Percentiles rank a stretch among this genome's conserved stretches.
Evolutionary conservation across 2,329 filamentous ascomycete species (phyloP).

Genomic region (Cryphonectria japonica): DNA sequence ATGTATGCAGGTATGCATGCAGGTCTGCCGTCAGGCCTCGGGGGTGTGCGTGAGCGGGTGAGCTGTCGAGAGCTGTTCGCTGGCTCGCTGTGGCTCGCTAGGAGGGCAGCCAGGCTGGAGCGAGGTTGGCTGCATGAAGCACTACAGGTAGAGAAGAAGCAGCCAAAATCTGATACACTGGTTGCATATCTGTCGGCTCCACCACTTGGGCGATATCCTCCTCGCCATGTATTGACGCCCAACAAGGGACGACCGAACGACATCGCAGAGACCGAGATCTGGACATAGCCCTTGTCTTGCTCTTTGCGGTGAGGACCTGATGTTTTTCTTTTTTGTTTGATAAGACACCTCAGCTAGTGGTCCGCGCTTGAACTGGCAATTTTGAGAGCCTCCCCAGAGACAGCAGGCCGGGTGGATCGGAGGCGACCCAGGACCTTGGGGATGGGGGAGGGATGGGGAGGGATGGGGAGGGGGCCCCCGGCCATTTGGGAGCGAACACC

Average conservation of each 20-base stretch:
- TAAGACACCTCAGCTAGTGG: not conserved
- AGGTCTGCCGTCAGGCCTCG: constrained; percentile 5
- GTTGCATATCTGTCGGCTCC: constrained; percentile 17
- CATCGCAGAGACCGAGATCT: not conserved
- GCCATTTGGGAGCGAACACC: not conserved
- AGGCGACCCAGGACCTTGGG: not conserved
- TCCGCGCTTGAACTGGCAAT: constrained; percentile 5
- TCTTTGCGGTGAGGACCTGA: not conserved
- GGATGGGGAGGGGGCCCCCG: no score
- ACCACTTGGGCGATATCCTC: constrained; percentile 5
- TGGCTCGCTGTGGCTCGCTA: not conserved
- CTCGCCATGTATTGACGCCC: not conserved
- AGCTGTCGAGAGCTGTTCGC: not conserved
- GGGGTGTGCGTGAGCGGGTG: not conserved
- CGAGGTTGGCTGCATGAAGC: constrained; percentile 3
- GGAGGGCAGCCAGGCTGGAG: not conserved
- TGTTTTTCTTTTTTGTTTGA: not conserved
- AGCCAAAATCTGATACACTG: constrained; percentile 16
- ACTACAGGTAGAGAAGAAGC: not conserved
- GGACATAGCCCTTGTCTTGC: not conserved
- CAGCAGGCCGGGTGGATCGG: not conserved
- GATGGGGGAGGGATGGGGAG: not conserved
- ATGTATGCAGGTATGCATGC: not conserved
- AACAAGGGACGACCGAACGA: not conserved
- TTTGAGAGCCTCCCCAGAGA: not conserved